These are phyloP conservation scores for Protoeuglena noctilucae DNA, from an alignment of 139 green algal species.

Conservation along the genomic window DNA sequence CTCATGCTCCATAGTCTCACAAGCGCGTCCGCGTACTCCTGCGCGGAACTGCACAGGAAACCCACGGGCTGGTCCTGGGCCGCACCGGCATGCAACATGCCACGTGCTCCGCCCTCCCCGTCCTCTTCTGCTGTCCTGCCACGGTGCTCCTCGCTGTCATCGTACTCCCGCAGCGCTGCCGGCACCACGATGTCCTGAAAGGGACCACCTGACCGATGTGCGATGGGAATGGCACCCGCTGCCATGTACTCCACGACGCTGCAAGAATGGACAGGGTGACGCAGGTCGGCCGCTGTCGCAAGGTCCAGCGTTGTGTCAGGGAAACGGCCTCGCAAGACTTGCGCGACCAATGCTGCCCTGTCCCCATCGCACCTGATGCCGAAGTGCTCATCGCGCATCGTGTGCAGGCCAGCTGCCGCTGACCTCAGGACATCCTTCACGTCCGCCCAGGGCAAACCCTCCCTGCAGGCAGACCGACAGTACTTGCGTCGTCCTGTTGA, in stretches of 20 bases:
- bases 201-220: conserved; percentile 64
- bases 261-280: too few relatives aligned
- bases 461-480: not conserved
- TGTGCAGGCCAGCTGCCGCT: conserved; percentile 79
- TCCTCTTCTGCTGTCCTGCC: not conserved
- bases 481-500: not conserved
- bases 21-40: conserved; percentile 60
- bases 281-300: too few relatives aligned
- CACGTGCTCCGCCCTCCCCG: not conserved
- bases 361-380: too few relatives aligned
- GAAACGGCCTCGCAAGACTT: too few relatives aligned
- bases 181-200: conserved; percentile 46
- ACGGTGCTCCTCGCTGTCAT: not conserved
- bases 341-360: too few relatives aligned
- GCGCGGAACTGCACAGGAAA: conserved; percentile 39
- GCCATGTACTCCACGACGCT: conserved; percentile 99
- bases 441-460: not conserved
- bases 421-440: not conserved
- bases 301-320: too few relatives aligned
- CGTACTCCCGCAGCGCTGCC: not conserved
- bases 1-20: conserved; percentile 6
- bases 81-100: not conserved
- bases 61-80: conserved; percentile 16
- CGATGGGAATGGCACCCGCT: conserved; percentile 63
- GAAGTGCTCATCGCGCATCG: conserved; percentile 97